Evolutionary conservation across 805 yeast genomes (phyloP).

Genomic region (Teunomyces cretensis): DNA sequence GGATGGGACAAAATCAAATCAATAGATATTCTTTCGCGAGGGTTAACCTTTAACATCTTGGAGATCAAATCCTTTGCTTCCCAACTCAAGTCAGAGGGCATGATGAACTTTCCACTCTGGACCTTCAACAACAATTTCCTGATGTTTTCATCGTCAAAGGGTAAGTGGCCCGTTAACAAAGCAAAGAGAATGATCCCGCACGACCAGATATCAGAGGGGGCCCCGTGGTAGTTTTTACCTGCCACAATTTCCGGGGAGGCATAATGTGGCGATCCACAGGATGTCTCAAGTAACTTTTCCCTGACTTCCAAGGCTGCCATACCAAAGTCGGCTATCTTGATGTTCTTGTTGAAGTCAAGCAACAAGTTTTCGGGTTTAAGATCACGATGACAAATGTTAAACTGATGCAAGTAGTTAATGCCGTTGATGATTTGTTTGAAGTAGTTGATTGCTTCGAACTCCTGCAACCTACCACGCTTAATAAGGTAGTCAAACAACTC

Average conservation of each 20-base stretch:
- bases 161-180: conserved; percentile 87
- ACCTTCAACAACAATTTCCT: conserved; percentile 84
- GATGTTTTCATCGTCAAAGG: conserved; percentile 95
- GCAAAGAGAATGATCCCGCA: conserved; percentile 96
- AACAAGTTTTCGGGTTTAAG: conserved; percentile 78
- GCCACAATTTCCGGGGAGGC: conserved; percentile 98
- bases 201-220: conserved; percentile 97
- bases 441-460: conserved; percentile 84
- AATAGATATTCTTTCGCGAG: conserved; percentile 75
- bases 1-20: conserved; percentile 80
- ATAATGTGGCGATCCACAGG: conserved; percentile 98
- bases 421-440: conserved; percentile 85
- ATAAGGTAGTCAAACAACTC: conserved; percentile 91
- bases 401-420: conserved; percentile 78
- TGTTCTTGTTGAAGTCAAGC: conserved; percentile 79
- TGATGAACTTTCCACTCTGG: conserved; percentile 80
- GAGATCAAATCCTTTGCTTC: conserved; percentile 88
- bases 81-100: conserved; percentile 74
- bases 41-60: conserved; percentile 80
- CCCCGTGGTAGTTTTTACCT: conserved; percentile 93
- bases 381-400: conserved; percentile 87
- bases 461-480: conserved; percentile 84
- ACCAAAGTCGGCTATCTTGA: conserved; percentile 97
- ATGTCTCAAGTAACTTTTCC: conserved; percentile 82
- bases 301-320: conserved; percentile 95